phyloP scores from a whole-genome alignment of 1,284 basidiomycete species.

The Gomphus sp. region DNA sequence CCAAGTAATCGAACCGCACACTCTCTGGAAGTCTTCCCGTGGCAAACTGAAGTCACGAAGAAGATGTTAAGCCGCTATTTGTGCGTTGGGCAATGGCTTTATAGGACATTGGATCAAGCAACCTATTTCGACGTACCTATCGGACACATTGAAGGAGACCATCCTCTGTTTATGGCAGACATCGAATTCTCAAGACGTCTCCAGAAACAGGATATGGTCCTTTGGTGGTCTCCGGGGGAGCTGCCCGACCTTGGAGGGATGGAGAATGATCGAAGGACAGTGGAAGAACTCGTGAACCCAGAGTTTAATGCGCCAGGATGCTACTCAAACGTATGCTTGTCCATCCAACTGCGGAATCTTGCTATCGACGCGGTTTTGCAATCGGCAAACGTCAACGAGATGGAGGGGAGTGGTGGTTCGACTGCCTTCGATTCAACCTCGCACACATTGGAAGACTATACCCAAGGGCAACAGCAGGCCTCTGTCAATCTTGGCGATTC shows the following conservation, averaged over 20 bases:
- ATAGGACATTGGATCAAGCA: conserved; percentile 74
- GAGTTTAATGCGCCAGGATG: conserved; percentile 84
- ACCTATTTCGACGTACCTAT: conserved; percentile 91
- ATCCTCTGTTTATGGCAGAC: conserved; percentile 81
- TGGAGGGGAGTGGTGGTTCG: conserved; percentile 88
- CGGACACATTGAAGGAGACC: conserved; percentile 87
- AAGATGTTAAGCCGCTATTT: conserved; percentile 87
- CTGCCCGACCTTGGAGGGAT: conserved; percentile 92
- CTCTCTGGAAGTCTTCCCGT: conserved; percentile 67
- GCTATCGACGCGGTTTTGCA: conserved; percentile 94
- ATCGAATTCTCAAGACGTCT: conserved; percentile 86
- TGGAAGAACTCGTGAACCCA: conserved; percentile 76
- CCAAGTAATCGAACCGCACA: conserved; percentile 68
- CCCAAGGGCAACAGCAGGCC: conserved; percentile 63
- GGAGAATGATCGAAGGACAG: conserved; percentile 76
- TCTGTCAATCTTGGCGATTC: conserved; percentile 87
- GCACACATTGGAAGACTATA: conserved; percentile 88
- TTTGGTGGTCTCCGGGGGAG: conserved; percentile 94
- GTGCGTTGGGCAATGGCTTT: conserved; percentile 71
- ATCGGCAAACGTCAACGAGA: conserved; percentile 90
- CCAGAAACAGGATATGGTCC: conserved; percentile 78
- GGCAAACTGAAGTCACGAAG: conserved; percentile 62
- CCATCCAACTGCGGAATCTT: conserved; percentile 84
- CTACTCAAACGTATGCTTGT: conserved; percentile 90
- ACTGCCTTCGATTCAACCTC: conserved; percentile 92